A percentile compares a stretch with the other conserved stretches of the same genome.
Evolutionary conservation across 2,329 filamentous ascomycete genomes (phyloP).

Genomic region (Calonectria pseudoturangicola): DNA sequence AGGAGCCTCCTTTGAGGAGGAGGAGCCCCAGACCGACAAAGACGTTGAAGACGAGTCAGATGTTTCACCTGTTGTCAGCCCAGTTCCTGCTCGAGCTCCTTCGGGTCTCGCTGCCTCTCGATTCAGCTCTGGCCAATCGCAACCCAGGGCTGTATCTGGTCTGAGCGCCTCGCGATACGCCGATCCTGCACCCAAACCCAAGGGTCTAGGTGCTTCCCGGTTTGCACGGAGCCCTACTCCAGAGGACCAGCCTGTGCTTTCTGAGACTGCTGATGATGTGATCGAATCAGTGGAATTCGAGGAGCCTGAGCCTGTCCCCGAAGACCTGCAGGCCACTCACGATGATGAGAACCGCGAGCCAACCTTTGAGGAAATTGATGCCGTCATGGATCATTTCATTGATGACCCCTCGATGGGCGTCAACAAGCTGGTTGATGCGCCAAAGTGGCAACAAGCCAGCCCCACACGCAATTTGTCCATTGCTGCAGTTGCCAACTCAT

Average conservation of each 20-base stretch:
- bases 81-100: slow-evolving; percentile 46
- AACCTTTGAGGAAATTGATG: slow-evolving; percentile 91
- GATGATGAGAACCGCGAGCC: slow-evolving; percentile 60
- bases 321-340: slow-evolving; percentile 42
- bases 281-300: slow-evolving; percentile 57
- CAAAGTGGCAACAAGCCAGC: slow-evolving; percentile 62
- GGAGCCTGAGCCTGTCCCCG: slow-evolving; percentile 43
- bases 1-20: slow-evolving; percentile 56
- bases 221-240: slow-evolving; percentile 65
- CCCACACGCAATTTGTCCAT: slow-evolving; percentile 50
- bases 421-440: slow-evolving; percentile 74
- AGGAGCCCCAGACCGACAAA: slow-evolving; percentile 44
- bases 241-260: slow-evolving; percentile 47
- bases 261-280: slow-evolving; percentile 54
- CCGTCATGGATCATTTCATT: slow-evolving; percentile 89
- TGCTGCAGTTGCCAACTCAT: slow-evolving; percentile 62
- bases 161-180: slow-evolving; percentile 70
- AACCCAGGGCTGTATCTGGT: slow-evolving; percentile 58
- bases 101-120: slow-evolving; percentile 49
- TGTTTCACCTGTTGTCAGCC: slow-evolving; percentile 48
- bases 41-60: slow-evolving; percentile 48
- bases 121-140: slow-evolving; percentile 46
- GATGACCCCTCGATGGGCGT: slow-evolving; percentile 84
- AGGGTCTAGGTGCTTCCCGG: slow-evolving; percentile 66
- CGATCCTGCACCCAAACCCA: slow-evolving; percentile 64